These are phyloP conservation scores for Penicillium sp. DNA, from an alignment of 2,329 filamentous ascomycete genomes.

Conservation along the genomic window DNA sequence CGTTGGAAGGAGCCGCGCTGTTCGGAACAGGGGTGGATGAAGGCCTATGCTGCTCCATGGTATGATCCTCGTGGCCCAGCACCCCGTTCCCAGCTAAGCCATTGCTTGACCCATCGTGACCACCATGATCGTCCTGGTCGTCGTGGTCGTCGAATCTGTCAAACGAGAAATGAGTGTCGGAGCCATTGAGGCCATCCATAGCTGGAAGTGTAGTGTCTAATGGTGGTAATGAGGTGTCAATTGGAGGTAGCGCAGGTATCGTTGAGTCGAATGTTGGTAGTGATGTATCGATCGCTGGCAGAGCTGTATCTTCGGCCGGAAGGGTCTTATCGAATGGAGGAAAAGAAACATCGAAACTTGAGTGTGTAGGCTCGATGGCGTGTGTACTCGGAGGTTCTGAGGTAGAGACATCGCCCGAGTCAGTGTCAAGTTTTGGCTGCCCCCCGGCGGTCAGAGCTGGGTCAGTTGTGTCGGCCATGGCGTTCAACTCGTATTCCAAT, in stretches of 20 bases:
- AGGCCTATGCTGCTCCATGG: constrained; percentile 28
- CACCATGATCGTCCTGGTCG: background rate
- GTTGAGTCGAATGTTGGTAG: constrained; percentile 37
- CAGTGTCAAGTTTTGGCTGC: constrained; percentile 23
- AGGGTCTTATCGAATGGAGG: constrained; percentile 33
- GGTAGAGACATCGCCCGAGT: constrained; percentile 14
- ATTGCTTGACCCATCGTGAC: constrained; percentile 12
- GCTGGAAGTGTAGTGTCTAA: constrained; percentile 32
- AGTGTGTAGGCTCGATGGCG: constrained; percentile 4
- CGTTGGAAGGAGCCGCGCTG: constrained; percentile 53
- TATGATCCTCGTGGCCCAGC: constrained; percentile 26
- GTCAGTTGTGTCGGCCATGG: constrained; percentile 30
- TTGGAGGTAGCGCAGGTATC: constrained; percentile 34
- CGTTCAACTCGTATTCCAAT: constrained; percentile 6
- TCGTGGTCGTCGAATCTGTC: constrained; percentile 18
- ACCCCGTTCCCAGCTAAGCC: constrained; percentile 16
- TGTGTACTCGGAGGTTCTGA: constrained; percentile 1
- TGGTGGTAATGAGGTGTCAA: constrained; percentile 35
- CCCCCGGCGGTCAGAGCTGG: constrained; percentile 26
- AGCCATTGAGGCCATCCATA: constrained; percentile 23
- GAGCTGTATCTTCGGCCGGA: constrained; percentile 32
- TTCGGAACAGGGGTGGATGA: constrained; percentile 47
- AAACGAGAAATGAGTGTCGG: constrained; percentile 23
- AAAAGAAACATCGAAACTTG: constrained; percentile 32
- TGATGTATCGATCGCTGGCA: constrained; percentile 33